These are phyloP conservation scores for Neurospora sp. DNA, from an alignment of 495 filamentous ascomycete species.

Conservation along the genomic window DNA sequence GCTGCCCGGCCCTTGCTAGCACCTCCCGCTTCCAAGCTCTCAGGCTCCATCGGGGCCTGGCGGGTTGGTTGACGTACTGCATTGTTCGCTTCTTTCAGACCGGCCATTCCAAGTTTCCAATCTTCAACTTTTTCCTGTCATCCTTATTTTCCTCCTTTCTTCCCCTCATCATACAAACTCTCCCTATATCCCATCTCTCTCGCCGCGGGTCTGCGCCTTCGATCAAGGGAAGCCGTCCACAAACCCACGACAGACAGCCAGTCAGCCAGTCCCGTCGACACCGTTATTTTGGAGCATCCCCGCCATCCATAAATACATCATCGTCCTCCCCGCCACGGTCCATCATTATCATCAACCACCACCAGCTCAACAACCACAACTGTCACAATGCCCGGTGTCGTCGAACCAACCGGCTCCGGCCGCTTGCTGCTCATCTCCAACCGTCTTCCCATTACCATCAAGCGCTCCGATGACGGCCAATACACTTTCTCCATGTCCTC, in stretches of 20 bases:
- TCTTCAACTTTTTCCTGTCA: background rate
- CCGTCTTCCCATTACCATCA: constrained; percentile 89
- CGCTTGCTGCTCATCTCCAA: constrained; percentile 82
- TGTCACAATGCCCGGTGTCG: constrained; percentile 19
- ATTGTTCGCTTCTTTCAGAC: background rate
- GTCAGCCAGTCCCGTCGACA: background rate
- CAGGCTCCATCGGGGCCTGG: background rate
- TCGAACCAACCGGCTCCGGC: constrained; percentile 15
- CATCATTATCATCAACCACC: background rate
- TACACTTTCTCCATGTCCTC: constrained; percentile 94
- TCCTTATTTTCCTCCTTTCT: background rate
- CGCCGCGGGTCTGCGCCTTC: background rate
- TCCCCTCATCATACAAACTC: background rate
- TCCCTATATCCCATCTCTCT: background rate
- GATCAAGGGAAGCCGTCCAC: background rate
- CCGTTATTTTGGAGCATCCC: background rate
- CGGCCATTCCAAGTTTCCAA: background rate
- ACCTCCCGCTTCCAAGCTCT: background rate
- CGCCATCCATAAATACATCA: background rate
- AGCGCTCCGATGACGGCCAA: constrained; percentile 64
- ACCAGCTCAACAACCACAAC: background rate
- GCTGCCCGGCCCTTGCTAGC: background rate
- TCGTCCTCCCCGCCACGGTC: background rate
- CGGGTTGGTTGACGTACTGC: background rate
- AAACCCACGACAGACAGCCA: background rate